Evolutionary conservation across 208 protist species (phyloP), one percentile per base, ranked within the genome.

Genomic region (Crithidia fasciculata): DNA sequence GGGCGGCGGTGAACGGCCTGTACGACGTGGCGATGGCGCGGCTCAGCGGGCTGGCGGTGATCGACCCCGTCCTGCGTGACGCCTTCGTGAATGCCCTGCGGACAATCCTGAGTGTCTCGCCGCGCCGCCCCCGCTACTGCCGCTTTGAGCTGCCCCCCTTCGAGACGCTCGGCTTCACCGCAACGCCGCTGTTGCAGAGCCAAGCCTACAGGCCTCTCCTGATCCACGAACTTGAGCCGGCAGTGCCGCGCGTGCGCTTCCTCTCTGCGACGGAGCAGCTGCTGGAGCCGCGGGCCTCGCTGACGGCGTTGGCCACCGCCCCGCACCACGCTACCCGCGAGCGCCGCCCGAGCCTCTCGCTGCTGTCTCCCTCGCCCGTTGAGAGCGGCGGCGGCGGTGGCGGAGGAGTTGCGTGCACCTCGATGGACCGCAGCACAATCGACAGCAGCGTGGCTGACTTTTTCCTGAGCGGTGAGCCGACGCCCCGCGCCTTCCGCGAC

Each of bases 91-190:
- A n/a, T 18, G 68, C 76, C 3, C 43, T 83, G 37, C 39, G 36
- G 44, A 74, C 66, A 3, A 61, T 85, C n/a, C 18, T 74, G 9
- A 16, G 15, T 15, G 16, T 57, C 15, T 56, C 41, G 7, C 80
- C 83, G 9, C 72, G 59, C 8, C 75, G 80, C 0, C 80, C 83
- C 16, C 83, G 83, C 40, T 87, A 84, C 76, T 87, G 83, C 65
- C 79, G 83, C 63, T 83, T 87, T 47, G 79, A 88, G 63, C 73
- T 88, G 56, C 77, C 83, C 5, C 49, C 36, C 5, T 85, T 85
- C 49, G 83, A 88, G 71, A 57, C 72, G 5, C 72, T 88, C 53
- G 83, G 80, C 19, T 47, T 56, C 37, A 45, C 40, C 36, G 44
- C 36, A 15, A 15, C 36, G 3, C 63, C 74, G 49, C 60, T 36